Evolutionary conservation across 2,329 filamentous ascomycete species (phyloP), one percentile per base, ranked within the genome.

Genomic region (Calonectria pauciramosa): DNA sequence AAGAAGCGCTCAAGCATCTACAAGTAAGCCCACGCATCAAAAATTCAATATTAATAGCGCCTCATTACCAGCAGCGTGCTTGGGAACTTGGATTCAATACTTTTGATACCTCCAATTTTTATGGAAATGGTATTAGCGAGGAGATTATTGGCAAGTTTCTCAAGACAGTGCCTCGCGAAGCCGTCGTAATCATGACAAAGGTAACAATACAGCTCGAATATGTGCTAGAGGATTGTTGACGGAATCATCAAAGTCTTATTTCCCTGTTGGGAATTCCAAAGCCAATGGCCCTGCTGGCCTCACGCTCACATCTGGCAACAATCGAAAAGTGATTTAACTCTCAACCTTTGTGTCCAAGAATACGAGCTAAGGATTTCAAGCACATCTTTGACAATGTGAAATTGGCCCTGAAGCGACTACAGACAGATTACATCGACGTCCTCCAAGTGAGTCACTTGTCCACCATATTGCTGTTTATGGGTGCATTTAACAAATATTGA

Each of bases 351-450:
- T 3, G 23, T 28, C 16, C 9, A 13, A 26, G n/a, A 13, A 44
- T 13, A 23, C 6, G 20, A 4, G 14, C 30, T 54, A 36, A 65
- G 10, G 34, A 23, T 20, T 3, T 32, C 8, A 54, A 41, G 65
- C 65, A 68, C 72, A 93, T 94, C 79, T 91, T 94, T 80, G 89
- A 92, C 75, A 89, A 91, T 0, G 92, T 94, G 11, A 88, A 94
- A 51, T 89, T 86, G 34, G 91, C 89, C 66, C 86, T 92, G 14
- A 81, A 86, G 70, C 84, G 91, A 16, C 84, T 93, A 18, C 88
- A 87, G 34, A 90, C 88, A 2, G 80, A 81, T 32, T 92, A 92
- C 81, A 89, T 92, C 68, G 90, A 92, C 80, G 86, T 92, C 3
- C 84, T 92, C 4, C 78, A 80, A 49, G 89, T 92, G 64, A n/a